These are phyloP conservation scores for Schizosaccharomyces octosporus DNA, from an alignment of 805 yeast species.

Conservation along the genomic window DNA sequence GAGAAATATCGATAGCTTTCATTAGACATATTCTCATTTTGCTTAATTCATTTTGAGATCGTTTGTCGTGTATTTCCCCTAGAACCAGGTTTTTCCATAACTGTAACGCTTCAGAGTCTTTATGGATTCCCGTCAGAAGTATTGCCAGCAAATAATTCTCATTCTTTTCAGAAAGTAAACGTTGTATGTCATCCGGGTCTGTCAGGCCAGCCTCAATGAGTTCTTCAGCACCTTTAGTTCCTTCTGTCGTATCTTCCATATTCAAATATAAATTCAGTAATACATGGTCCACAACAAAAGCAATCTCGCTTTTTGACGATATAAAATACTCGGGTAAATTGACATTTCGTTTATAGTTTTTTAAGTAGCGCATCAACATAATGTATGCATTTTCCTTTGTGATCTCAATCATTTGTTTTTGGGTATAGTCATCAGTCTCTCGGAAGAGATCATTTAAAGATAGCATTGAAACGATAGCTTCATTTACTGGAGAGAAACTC, in stretches of 20 bases:
- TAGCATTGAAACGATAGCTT: not conserved
- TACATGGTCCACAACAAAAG: not conserved
- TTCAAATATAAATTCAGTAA: not conserved
- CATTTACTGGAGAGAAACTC: not conserved
- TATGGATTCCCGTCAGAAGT: not conserved
- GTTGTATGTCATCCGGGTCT: not conserved
- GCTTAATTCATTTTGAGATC: constrained; percentile 10
- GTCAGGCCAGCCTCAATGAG: not conserved
- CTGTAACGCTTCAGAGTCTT: constrained; percentile 9
- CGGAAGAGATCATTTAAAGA: not conserved
- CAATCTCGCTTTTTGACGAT: not conserved
- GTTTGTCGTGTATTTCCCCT: constrained; percentile 11
- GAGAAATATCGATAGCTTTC: constrained; percentile 8
- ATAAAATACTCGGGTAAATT: not conserved
- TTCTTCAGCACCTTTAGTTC: not conserved
- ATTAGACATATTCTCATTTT: constrained; percentile 11
- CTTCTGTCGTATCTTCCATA: not conserved
- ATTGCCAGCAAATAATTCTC: not conserved
- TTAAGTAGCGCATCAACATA: not conserved
- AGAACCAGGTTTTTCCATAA: constrained; percentile 10
- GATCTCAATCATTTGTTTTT: not conserved
- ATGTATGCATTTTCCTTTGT: not conserved
- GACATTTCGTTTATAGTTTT: not conserved
- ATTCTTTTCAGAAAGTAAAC: not conserved
- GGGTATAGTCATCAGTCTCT: not conserved